Base-by-base conservation (phyloP, 116 monocot species). In the Papilionanthe hybrid region DNA sequence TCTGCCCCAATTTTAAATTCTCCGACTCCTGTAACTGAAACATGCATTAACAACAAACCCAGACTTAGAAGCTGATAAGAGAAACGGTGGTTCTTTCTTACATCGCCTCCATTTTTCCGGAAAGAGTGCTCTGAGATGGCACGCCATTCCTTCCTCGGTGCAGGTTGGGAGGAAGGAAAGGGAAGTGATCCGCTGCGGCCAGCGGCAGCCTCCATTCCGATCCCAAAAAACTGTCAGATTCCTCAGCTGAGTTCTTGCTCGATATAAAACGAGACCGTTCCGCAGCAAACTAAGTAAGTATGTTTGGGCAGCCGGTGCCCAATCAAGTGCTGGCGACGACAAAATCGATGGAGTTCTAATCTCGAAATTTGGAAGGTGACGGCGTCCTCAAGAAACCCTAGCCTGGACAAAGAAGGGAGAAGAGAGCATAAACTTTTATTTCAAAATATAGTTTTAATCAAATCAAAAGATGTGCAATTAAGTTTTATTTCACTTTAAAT, bases 121-220 rank as follows among this genome's bases (percentile, higher is more conserved):
- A 87, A 86, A 42, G 86, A 82, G 76, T 83, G 55, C 20, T 92
- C 92, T 75, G 92, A 78, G 72, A 92, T 81, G 43, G 89, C 91
- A 4, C 93, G 87, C 95, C 95, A 92, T 73, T 93, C 93, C 91
- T 91, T 95, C 57, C 91, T 79, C n/a, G 83, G 77, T 9, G 84
- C 74, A 56, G 87, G 76, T 42, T 91, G 78, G 30, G 89, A 82
- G 55, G 93, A 78, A 58, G 87, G 44, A 41, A 82, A 78, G 18
- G 91, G 75, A 80, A 87, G 79, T 18, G 87, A 75, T 45, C 88
- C 93, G 78, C 90, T 88, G 82, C 85, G 85, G 58, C 84, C 80
- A 9, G 91, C 86, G 82, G 91, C 72, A 77, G 83, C 84, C 84
- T 91, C 93, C 93, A 93, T 93, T 60, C 1, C 18, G 63, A 83